Evolutionary conservation across 495 filamentous ascomycete species (phyloP).

Genomic region (Aeminium ludgeri): DNA sequence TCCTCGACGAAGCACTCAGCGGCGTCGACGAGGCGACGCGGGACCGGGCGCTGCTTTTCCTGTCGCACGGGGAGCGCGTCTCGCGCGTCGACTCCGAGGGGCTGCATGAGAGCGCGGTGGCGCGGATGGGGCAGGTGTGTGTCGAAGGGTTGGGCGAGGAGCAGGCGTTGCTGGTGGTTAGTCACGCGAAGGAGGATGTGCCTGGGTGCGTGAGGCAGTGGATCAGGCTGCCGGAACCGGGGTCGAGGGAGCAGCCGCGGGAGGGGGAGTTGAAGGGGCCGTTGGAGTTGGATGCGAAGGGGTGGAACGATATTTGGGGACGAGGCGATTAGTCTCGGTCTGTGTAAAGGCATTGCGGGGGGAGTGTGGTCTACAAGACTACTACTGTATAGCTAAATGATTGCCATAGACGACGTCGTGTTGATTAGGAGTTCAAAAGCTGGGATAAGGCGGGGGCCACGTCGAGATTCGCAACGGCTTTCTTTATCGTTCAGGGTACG

Average conservation of each 20-base stretch:
- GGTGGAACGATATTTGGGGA: constrained; percentile 49
- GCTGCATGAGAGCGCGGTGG: constrained; percentile 2
- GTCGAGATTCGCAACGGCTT: no score
- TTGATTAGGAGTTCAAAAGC: no score
- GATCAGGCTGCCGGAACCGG: constrained; percentile 59
- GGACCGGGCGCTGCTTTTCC: constrained; percentile 66
- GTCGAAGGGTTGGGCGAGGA: constrained; percentile 39
- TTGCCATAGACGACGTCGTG: no score
- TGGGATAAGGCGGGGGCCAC: no score
- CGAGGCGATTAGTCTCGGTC: no score
- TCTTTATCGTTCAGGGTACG: no score
- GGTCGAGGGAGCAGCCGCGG: constrained; percentile 34
- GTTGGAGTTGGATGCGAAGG: constrained; percentile 32
- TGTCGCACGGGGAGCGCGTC: constrained; percentile 28
- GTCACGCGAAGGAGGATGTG: constrained; percentile 80
- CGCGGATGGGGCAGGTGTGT: constrained; percentile 23
- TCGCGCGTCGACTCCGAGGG: background rate
- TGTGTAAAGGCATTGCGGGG: no score
- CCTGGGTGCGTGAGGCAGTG: constrained; percentile 62
- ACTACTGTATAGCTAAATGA: no score
- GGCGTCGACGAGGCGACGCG: constrained; percentile 72
- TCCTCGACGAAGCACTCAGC: constrained; percentile 85
- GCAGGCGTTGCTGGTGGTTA: constrained; percentile 73
- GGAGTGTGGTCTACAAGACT: no score
- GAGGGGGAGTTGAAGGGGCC: constrained; percentile 41